Conservation (phyloP, 2,329 filamentous ascomycete species). For the Neocucurbitaria cava region DNA sequence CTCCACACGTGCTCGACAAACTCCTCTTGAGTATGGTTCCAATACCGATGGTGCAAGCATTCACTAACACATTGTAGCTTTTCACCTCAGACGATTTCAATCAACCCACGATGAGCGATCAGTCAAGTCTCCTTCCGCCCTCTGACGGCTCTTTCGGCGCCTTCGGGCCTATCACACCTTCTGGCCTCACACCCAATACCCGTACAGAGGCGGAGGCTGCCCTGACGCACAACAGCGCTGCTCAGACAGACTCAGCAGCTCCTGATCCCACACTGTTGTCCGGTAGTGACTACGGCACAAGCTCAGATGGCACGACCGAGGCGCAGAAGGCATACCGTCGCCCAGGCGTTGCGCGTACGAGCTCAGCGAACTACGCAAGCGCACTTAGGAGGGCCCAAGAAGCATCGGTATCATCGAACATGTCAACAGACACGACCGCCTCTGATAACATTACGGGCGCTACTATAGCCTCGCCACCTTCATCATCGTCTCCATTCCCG, state of each 20-base stretch:
- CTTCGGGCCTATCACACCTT: constrained; percentile 29
- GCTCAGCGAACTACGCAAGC: constrained; percentile 41
- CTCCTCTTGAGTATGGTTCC: background rate
- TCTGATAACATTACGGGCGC: constrained; percentile 15
- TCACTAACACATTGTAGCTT: background rate
- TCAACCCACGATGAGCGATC: constrained; percentile 23
- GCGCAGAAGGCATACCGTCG: constrained; percentile 39
- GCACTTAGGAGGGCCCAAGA: constrained; percentile 34
- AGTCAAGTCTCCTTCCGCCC: constrained; percentile 26
- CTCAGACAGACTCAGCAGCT: constrained; percentile 46
- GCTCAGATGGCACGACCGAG: constrained; percentile 21
- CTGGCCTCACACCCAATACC: constrained; percentile 45
- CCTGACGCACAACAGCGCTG: constrained; percentile 36
- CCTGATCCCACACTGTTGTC: constrained; percentile 30
- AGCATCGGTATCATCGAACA: constrained; percentile 31
- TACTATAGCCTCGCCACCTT: constrained; percentile 23
- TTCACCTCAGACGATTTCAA: background rate
- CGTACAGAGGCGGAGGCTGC: constrained; percentile 46
- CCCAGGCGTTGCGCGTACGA: constrained; percentile 31
- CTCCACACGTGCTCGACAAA: background rate
- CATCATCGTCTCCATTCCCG: constrained; percentile 29
- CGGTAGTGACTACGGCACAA: constrained; percentile 1
- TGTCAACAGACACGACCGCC: constrained; percentile 23
- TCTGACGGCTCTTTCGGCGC: constrained; percentile 28
- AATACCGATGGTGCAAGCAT: background rate